These are phyloP conservation scores for Tubosaeta brunneosetosa DNA, from an alignment of 768 basidiomycete species.

Conservation along the genomic window DNA sequence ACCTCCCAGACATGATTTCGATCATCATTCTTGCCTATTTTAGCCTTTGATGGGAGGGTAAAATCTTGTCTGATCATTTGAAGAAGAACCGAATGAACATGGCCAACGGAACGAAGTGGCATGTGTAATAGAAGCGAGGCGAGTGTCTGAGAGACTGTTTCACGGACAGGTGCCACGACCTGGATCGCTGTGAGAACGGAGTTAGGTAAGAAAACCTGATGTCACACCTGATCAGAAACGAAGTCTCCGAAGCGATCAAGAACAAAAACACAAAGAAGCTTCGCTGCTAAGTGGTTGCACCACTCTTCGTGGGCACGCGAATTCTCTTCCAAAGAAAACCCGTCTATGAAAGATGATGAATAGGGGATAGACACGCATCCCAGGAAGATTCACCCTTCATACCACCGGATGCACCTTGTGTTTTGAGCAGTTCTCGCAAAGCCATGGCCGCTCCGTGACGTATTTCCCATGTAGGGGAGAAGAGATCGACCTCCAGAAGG, in stretches of 20 bases:
- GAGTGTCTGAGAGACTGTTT: slow-evolving; percentile 91
- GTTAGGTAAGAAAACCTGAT: neutral
- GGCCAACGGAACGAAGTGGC: slow-evolving; percentile 70
- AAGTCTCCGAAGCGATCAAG: slow-evolving; percentile 99
- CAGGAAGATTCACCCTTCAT: slow-evolving; percentile 54
- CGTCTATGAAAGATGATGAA: slow-evolving; percentile 38
- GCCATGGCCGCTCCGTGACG: slow-evolving; percentile 94
- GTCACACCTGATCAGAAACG: slow-evolving; percentile 76
- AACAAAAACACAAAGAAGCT: slow-evolving; percentile 84
- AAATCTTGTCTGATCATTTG: slow-evolving; percentile 95
- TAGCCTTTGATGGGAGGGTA: slow-evolving; percentile 37
- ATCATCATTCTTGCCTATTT: slow-evolving; percentile 33
- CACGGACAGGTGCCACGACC: slow-evolving; percentile 95
- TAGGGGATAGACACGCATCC: neutral
- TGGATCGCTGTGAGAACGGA: slow-evolving; percentile 17
- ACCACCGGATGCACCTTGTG: slow-evolving; percentile 78
- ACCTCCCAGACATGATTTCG: slow-evolving; percentile 87
- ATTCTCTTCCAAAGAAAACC: slow-evolving; percentile 52
- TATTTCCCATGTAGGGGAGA: slow-evolving; percentile 87
- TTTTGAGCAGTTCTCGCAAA: slow-evolving; percentile 78
- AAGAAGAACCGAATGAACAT: slow-evolving; percentile 79
- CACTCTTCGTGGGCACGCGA: slow-evolving; percentile 70
- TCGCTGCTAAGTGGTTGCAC: slow-evolving; percentile 85
- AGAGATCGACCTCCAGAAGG: slow-evolving; percentile 76
- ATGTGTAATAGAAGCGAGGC: slow-evolving; percentile 87